These are phyloP conservation scores for Papilionanthe hybrid DNA, from an alignment of 116 monocot species.

Conservation along the genomic window DNA sequence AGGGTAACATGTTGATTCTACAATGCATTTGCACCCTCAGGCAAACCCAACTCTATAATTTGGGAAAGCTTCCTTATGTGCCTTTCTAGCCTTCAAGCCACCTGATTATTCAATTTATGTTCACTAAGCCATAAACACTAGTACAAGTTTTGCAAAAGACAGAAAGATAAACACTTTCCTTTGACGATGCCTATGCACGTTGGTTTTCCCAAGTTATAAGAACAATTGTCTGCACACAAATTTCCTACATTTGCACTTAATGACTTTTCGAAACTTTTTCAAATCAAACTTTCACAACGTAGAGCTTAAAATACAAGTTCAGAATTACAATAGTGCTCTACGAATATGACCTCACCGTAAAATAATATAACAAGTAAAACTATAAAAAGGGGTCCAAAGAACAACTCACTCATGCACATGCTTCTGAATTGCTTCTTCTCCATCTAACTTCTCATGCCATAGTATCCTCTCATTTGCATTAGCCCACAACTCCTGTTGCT, in stretches of 20 bases:
- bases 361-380: not conserved
- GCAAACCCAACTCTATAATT: no score
- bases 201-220: no score
- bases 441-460: conserved; percentile 94
- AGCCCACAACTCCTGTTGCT: conserved; percentile 68
- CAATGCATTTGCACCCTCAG: no score
- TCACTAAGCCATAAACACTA: no score
- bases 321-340: not conserved
- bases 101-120: no score
- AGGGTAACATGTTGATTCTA: no score
- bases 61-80: no score
- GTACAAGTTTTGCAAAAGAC: no score
- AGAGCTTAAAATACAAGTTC: not conserved
- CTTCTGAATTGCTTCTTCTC: conserved; percentile 93
- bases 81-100: no score
- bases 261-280: not conserved
- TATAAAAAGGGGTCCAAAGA: not conserved
- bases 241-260: not conserved
- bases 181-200: no score
- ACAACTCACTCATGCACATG: conserved; percentile 87
- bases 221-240: no score
- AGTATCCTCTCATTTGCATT: conserved; percentile 82
- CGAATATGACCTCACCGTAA: not conserved
- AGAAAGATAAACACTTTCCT: no score
- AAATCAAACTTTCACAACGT: not conserved